Percentiles rank a stretch among this genome's conserved stretches.
Conservation (phyloP, 352 stramenopile species). For the Aphanomyces cochlioides region DNA sequence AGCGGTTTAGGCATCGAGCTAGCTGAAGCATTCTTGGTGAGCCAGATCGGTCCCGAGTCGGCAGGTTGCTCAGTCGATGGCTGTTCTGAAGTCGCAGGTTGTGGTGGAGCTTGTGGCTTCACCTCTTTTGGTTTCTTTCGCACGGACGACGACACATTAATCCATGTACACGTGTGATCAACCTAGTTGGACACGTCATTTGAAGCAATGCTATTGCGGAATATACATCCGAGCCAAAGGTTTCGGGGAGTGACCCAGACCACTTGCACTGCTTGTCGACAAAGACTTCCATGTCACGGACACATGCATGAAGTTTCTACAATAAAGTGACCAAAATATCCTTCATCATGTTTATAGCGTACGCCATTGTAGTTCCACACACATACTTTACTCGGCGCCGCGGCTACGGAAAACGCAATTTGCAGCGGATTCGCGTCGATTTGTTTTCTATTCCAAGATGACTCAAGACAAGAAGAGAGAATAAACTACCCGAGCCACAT, state of each 20-base stretch:
- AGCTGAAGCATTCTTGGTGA: not conserved
- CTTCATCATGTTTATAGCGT: constrained; percentile 17
- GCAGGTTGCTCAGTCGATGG: not conserved
- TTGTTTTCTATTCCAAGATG: constrained; percentile 32
- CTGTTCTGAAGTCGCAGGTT: not conserved
- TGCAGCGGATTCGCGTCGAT: constrained; percentile 41
- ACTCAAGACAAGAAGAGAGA: constrained; percentile 47
- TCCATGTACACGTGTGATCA: constrained; percentile 64
- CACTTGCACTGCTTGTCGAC: constrained; percentile 59
- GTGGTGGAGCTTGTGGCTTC: constrained; percentile 26
- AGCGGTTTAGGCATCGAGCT: too few species aligned
- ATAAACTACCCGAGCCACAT: constrained; percentile 65
- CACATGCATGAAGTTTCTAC: constrained; percentile 48
- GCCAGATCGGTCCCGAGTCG: not conserved
- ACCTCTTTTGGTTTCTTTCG: constrained; percentile 39
- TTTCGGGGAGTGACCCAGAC: constrained; percentile 71
- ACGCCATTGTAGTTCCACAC: constrained; percentile 83
- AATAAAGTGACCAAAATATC: not conserved
- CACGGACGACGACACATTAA: constrained; percentile 42
- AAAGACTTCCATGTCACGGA: constrained; percentile 63
- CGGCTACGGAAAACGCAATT: constrained; percentile 48
- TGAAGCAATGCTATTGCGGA: not conserved
- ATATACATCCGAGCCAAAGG: constrained; percentile 45
- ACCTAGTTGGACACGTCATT: constrained; percentile 29
- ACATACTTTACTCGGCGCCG: constrained; percentile 56